phyloP scores from a whole-genome alignment of 148 eudicot species.

The Silene uniflora region DNA sequence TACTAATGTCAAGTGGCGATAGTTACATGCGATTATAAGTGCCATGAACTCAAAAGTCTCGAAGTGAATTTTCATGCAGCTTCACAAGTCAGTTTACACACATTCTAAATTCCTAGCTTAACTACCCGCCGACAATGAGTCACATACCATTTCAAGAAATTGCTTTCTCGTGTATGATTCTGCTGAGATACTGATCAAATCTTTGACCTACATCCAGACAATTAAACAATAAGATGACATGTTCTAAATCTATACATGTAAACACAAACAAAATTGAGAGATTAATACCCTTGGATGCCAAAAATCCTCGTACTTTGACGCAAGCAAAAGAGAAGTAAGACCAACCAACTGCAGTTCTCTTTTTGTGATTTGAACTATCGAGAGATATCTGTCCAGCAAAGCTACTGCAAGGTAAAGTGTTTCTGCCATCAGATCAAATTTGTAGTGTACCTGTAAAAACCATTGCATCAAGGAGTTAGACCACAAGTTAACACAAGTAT shows the following conservation, averaged over 20 bases:
- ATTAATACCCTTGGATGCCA: conserved; percentile 87
- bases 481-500: background rate
- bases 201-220: conserved; percentile 50
- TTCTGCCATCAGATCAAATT: conserved; percentile 87
- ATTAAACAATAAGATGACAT: conserved; percentile 8
- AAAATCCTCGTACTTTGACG: conserved; percentile 93
- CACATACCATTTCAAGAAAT: conserved; percentile 71
- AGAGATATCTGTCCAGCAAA: conserved; percentile 66
- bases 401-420: conserved; percentile 81
- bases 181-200: conserved; percentile 79
- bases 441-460: conserved; percentile 64
- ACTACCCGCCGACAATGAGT: background rate
- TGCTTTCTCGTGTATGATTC: conserved; percentile 74
- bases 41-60: background rate
- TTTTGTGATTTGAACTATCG: conserved; percentile 51
- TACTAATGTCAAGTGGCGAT: background rate
- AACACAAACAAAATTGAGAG: conserved; percentile 12
- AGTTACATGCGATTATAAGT: background rate
- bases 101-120: background rate
- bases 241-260: conserved; percentile 3
- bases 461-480: conserved; percentile 13
- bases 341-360: conserved; percentile 83
- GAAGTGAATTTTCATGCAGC: background rate
- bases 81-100: background rate
- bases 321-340: conserved; percentile 78